Percentiles rank a stretch among this genome's conserved stretches.
These are phyloP conservation scores for Rhexocercosporidium sp. DNA, from an alignment of 2,329 filamentous ascomycete species.

Conservation along the genomic window DNA sequence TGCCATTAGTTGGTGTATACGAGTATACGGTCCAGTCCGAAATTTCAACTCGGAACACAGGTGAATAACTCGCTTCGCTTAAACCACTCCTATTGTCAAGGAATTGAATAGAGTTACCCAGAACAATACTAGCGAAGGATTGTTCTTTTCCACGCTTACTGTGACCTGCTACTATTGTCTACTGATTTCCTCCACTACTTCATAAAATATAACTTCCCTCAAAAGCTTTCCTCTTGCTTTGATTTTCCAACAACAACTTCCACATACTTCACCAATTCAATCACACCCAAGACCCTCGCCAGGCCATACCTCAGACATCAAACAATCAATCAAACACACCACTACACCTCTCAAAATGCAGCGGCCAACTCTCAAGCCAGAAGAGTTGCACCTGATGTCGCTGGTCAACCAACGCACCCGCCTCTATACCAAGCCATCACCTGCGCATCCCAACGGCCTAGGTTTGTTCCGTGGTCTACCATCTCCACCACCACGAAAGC, in stretches of 20 bases:
- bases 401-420: conserved; percentile 8
- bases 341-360: not conserved
- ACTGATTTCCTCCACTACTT: not conserved
- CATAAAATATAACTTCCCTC: not conserved
- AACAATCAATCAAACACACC: not conserved
- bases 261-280: not conserved
- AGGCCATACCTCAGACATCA: not conserved
- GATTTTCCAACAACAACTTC: not conserved
- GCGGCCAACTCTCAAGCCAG: not conserved
- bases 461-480: conserved; percentile 1
- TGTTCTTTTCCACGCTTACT: not conserved
- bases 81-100: conserved; percentile 5
- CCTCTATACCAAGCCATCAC: not conserved
- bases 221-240: not conserved
- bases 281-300: not conserved
- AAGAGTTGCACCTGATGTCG: not conserved
- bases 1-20: no score
- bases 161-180: not conserved
- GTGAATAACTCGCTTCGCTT: conserved; percentile 9
- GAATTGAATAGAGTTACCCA: not conserved
- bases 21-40: no score
- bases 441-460: not conserved
- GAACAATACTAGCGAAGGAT: not conserved
- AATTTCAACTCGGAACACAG: not conserved
- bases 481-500: not conserved